These are phyloP conservation scores for Penicillium oxalicum DNA, from an alignment of 2,329 filamentous ascomycete species.

Conservation along the genomic window DNA sequence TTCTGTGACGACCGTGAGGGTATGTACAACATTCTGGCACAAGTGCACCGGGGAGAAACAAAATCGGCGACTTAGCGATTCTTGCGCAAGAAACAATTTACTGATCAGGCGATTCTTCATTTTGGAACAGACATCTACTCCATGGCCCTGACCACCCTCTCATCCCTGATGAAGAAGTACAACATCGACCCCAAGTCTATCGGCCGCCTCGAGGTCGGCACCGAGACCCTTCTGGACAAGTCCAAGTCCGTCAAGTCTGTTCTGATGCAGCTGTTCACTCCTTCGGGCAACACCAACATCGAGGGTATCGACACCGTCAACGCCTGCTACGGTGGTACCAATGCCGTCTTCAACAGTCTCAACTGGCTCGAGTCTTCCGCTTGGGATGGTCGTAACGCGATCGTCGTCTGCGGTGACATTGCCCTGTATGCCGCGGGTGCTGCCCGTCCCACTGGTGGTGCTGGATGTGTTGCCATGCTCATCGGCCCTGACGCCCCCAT, in stretches of 20 bases:
- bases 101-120: background rate
- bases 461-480: slow-evolving; percentile 71
- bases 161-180: slow-evolving; percentile 76
- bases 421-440: slow-evolving; percentile 79
- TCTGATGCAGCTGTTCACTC: slow-evolving; percentile 75
- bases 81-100: slow-evolving; percentile 1
- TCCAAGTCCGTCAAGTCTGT: slow-evolving; percentile 88
- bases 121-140: slow-evolving; percentile 71
- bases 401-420: slow-evolving; percentile 76
- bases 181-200: slow-evolving; percentile 71
- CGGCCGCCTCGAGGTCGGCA: slow-evolving; percentile 77
- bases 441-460: slow-evolving; percentile 74
- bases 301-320: slow-evolving; percentile 80
- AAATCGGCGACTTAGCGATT: background rate
- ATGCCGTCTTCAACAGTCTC: slow-evolving; percentile 73
- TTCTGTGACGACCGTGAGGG: slow-evolving; percentile 88
- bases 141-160: slow-evolving; percentile 69
- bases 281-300: slow-evolving; percentile 68
- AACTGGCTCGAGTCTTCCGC: slow-evolving; percentile 84
- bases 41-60: background rate
- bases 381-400: slow-evolving; percentile 77
- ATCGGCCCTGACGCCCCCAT: slow-evolving; percentile 73
- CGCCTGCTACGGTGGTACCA: slow-evolving; percentile 81
- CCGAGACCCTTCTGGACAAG: slow-evolving; percentile 81
- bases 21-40: slow-evolving; percentile 35